These are phyloP conservation scores for Rhododendron simsii DNA, from an alignment of 148 eudicot genomes.

Conservation along the genomic window DNA sequence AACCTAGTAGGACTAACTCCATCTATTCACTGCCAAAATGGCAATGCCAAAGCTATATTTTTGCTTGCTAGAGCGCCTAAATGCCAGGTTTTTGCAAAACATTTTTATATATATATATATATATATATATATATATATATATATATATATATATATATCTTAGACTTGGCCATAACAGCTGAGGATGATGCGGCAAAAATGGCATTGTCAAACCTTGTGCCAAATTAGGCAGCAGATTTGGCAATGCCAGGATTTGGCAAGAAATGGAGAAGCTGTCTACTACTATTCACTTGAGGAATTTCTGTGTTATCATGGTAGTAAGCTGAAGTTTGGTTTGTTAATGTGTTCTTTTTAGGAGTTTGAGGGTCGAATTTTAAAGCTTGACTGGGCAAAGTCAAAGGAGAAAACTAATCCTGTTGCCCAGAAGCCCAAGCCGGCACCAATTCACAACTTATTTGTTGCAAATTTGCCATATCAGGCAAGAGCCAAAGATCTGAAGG, in stretches of 20 bases:
- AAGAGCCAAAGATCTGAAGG: slow-evolving; percentile 69
- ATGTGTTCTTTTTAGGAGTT: slow-evolving; percentile 43
- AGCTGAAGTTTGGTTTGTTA: neutral
- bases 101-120: neutral
- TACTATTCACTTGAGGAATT: neutral
- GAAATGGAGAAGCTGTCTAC: neutral
- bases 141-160: neutral
- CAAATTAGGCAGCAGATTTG: neutral
- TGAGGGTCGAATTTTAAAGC: slow-evolving; percentile 67
- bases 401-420: slow-evolving; percentile 28
- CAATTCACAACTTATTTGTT: slow-evolving; percentile 68
- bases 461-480: slow-evolving; percentile 68
- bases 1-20: neutral
- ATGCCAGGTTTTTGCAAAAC: neutral
- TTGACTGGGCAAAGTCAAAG: slow-evolving; percentile 68
- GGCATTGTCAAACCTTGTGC: neutral
- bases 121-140: too few species aligned
- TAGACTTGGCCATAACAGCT: neutral
- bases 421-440: slow-evolving; percentile 37
- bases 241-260: neutral
- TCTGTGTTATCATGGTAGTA: neutral
- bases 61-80: neutral
- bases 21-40: neutral
- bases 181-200: neutral
- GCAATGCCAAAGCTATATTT: neutral